Evolutionary conservation across 139 green algal species (phyloP).

Genomic region (Micractinium conductrix): DNA sequence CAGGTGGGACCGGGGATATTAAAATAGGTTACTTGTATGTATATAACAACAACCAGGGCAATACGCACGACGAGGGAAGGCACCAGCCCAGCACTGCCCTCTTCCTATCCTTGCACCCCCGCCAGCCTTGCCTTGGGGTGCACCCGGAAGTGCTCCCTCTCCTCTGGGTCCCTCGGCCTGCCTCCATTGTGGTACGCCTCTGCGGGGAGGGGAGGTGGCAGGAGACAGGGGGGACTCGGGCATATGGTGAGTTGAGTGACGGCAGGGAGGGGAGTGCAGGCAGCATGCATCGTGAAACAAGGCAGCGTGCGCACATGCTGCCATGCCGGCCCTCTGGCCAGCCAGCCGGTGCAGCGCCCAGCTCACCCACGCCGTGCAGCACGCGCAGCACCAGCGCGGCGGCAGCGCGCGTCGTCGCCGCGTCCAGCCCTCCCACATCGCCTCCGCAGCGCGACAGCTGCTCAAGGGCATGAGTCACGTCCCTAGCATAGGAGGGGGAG

Average conservation of each 20-base stretch:
- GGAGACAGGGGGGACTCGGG: neutral
- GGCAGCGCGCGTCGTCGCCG: neutral
- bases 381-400: constrained; percentile 5
- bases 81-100: too few relatives aligned
- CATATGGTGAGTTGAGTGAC: neutral
- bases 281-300: neutral
- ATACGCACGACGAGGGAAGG: too few relatives aligned
- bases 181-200: constrained; percentile 37
- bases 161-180: constrained; percentile 39
- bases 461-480: constrained; percentile 11
- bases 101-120: too few relatives aligned
- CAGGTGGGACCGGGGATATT: neutral
- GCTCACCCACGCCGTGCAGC: constrained; percentile 28
- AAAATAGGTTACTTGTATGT: too few relatives aligned
- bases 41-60: too few relatives aligned
- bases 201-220: neutral
- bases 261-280: neutral
- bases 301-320: too few relatives aligned
- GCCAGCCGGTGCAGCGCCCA: neutral
- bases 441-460: neutral
- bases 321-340: too few relatives aligned
- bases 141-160: constrained; percentile 72
- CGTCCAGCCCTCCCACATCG: neutral
- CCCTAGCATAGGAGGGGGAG: neutral
- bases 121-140: constrained; percentile 79